phyloP scores from a whole-genome alignment of 164 flowering plant genomes.

The Berberis vulgaris region DNA sequence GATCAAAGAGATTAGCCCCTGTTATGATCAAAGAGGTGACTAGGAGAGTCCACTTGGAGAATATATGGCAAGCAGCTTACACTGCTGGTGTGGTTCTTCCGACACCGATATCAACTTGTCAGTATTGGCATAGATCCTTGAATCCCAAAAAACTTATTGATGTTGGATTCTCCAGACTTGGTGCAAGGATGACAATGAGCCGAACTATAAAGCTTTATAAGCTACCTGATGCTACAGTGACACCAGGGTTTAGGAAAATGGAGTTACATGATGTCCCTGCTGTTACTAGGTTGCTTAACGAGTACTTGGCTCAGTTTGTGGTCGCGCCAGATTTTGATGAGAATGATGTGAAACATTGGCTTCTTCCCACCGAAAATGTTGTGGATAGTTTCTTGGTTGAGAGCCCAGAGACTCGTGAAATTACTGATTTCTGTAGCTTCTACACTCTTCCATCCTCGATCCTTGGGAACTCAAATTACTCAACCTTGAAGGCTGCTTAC shows the following conservation, averaged over 20 bases:
- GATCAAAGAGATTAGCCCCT: slow-evolving; percentile 44
- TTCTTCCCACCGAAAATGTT: slow-evolving; percentile 37
- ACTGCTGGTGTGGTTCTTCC: slow-evolving; percentile 55
- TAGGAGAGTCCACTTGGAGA: slow-evolving; percentile 46
- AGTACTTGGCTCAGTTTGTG: slow-evolving; percentile 31
- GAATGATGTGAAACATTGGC: slow-evolving; percentile 48
- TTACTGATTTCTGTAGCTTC: slow-evolving; percentile 53
- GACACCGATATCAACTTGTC: slow-evolving; percentile 46
- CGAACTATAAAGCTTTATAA: slow-evolving; percentile 49
- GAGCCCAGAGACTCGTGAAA: slow-evolving; percentile 37
- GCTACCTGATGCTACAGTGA: slow-evolving; percentile 35
- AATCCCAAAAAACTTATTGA: slow-evolving; percentile 54
- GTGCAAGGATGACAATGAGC: slow-evolving; percentile 58
- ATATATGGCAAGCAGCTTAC: slow-evolving; percentile 55
- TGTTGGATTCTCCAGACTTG: slow-evolving; percentile 59
- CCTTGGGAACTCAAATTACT: slow-evolving; percentile 41
- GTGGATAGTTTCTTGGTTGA: slow-evolving; percentile 50
- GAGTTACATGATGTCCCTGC: slow-evolving; percentile 43
- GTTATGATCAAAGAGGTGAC: slow-evolving; percentile 54
- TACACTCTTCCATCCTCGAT: slow-evolving; percentile 51
- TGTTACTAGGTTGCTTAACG: slow-evolving; percentile 36
- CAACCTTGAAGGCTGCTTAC: slow-evolving; percentile 44
- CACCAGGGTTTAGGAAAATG: slow-evolving; percentile 48
- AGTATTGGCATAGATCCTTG: slow-evolving; percentile 50
- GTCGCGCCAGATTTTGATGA: slow-evolving; percentile 45